Evolutionary conservation across 2,329 filamentous ascomycete species (phyloP), one percentile per base, ranked within the genome.

Genomic region (Tolypocladium guangdongense): DNA sequence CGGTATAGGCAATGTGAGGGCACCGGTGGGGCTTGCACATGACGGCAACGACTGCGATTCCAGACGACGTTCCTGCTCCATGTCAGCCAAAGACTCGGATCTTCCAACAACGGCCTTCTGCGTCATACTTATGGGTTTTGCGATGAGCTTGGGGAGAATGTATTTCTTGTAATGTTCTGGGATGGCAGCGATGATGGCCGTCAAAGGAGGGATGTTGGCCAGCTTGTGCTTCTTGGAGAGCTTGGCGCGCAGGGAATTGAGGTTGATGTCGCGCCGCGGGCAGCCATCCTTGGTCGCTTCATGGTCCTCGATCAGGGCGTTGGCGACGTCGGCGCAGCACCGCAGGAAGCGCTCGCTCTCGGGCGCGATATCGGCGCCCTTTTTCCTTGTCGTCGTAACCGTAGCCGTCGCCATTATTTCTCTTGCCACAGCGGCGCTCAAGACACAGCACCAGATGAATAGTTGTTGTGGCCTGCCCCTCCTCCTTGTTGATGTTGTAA

Each of bases 151-250:
- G 22, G 91, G 93, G 57, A 97, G 73, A 57, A 99, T 96, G 65
- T 97, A 97, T 74, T 97, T 99, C 77, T 97, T 99, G 75, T 97
- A 96, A 69, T 97, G 91, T 68, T 99, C 93, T n/a, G 95, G 95
- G 37, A 99, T 92, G 11, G 93, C 93, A 52, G 93, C 90, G 66
- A 99, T 97, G 66, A 99, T 99, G 56, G 93, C 92, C 10, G 92
- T 97, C 59, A 99, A 75, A 30, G 95, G 90, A 35, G 93, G 93
- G 61, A 95, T 88, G 57, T 83, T 90, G 68, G 83, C 86, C 56
- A 99, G 76, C 67, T 84, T 87, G 74, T 97, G 90, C 74, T 96
- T 97, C 74, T 93, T 95, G 47, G 93, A 82, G 57, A 96, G 83
- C 66, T 91, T 91, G 52, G 88, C 84, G 47, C 93, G 85, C 60